These are phyloP conservation scores for Hypericum perforatum DNA, from an alignment of 345 rosid genomes.

Conservation along the genomic window DNA sequence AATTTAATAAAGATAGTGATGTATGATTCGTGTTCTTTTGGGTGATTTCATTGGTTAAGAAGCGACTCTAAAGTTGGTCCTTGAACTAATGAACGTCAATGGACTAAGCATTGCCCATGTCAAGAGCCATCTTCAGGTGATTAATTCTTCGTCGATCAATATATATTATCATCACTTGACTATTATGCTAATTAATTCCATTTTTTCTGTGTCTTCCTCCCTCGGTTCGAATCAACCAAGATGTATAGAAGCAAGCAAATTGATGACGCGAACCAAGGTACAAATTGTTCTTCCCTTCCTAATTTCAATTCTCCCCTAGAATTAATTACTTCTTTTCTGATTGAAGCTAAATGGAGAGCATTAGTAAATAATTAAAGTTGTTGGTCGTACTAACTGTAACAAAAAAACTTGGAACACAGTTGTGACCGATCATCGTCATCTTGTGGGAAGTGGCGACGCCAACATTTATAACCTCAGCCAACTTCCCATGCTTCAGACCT, in stretches of 20 bases:
- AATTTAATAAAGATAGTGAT: no score
- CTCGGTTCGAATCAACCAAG: neutral
- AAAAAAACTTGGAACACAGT: conserved; percentile 27
- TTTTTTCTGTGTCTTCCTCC: neutral
- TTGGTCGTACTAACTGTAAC: no score
- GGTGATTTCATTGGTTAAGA: conserved; percentile 6
- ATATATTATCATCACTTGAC: no score
- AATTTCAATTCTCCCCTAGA: neutral
- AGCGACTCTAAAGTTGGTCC: conserved; percentile 27
- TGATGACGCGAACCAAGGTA: conserved; percentile 21
- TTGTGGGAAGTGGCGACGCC: conserved; percentile 48
- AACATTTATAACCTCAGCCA: conserved; percentile 68
- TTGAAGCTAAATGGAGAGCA: neutral
- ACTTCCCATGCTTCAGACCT: conserved; percentile 66
- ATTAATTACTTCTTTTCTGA: neutral
- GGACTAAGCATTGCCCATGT: conserved; percentile 32
- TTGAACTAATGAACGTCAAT: conserved; percentile 23
- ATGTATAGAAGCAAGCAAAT: conserved; percentile 30
- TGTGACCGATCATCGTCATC: conserved; percentile 46
- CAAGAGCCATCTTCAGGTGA: conserved; percentile 28
- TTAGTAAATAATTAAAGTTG: no score
- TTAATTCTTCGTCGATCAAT: neutral
- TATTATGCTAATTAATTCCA: neutral
- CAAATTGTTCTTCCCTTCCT: neutral
- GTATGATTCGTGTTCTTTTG: no score